phyloP scores from a whole-genome alignment of 75 land plant genomes.

The Larix kaempferi region DNA sequence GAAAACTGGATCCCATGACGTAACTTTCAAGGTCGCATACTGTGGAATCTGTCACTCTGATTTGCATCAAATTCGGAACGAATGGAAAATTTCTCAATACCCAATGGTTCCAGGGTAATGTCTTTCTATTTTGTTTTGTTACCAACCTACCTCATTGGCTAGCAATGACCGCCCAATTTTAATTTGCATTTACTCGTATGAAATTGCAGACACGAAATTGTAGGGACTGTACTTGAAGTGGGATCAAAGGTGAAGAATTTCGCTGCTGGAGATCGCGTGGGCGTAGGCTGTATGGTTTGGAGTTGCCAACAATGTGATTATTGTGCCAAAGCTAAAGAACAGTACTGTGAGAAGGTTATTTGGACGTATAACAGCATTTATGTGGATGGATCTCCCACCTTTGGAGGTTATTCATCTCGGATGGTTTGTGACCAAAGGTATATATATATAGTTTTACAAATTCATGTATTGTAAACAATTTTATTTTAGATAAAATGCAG shows the following conservation, averaged over 20 bases:
- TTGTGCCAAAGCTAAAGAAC: constrained; percentile 46
- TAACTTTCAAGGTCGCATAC: constrained; percentile 56
- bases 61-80: constrained; percentile 67
- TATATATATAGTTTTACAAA: neutral
- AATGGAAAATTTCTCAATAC: constrained; percentile 66
- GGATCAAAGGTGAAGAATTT: constrained; percentile 55
- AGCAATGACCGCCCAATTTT: too few species aligned
- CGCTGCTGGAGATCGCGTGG: constrained; percentile 60
- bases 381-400: constrained; percentile 60
- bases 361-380: constrained; percentile 50
- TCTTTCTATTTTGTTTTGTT: too few species aligned
- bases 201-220: constrained; percentile 63
- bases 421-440: constrained; percentile 46
- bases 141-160: too few species aligned
- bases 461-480: neutral
- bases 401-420: constrained; percentile 64
- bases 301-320: constrained; percentile 54
- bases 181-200: too few species aligned
- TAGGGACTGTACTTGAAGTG: constrained; percentile 55
- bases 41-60: constrained; percentile 89
- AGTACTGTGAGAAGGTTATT: constrained; percentile 52
- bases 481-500: too few species aligned
- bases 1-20: constrained; percentile 61
- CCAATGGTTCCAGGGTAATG: constrained; percentile 89
- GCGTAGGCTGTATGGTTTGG: constrained; percentile 62